Percentiles rank a stretch among this genome's conserved stretches.
Evolutionary conservation across 371 early-diverging fungal genomes (phyloP).

Genomic region (Umbelopsis sp.): DNA sequence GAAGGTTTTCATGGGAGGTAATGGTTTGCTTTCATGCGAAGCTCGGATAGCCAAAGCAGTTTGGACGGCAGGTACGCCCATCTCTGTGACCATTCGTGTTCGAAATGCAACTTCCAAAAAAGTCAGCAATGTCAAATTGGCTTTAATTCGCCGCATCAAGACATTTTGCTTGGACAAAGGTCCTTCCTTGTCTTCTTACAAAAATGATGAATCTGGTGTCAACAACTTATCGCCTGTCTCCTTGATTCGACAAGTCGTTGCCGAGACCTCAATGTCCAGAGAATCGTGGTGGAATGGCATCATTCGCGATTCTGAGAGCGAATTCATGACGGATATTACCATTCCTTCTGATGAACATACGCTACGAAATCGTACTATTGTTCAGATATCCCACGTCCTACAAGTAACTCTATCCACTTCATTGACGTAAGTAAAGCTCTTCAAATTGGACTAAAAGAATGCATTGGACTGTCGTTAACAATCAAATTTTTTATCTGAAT

Average conservation of each 20-base stretch:
- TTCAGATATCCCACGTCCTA: constrained; percentile 2
- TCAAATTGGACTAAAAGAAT: background rate
- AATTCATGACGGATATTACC: constrained; percentile 7
- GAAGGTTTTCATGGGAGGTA: constrained; percentile 10
- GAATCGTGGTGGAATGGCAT: constrained; percentile 10
- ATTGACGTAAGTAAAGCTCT: background rate
- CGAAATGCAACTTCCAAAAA: constrained; percentile 16
- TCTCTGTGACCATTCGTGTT: background rate
- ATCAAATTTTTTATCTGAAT: background rate
- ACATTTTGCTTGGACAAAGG: constrained; percentile 4
- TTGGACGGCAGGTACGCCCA: background rate
- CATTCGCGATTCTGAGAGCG: background rate
- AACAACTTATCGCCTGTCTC: constrained; percentile 11
- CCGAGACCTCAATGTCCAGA: background rate
- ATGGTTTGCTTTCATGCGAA: constrained; percentile 1
- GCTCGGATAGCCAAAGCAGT: constrained; percentile 7
- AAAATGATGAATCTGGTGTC: background rate
- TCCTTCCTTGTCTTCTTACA: background rate
- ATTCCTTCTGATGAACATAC: constrained; percentile 5
- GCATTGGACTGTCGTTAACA: background rate
- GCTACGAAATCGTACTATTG: constrained; percentile 1
- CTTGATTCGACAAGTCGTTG: constrained; percentile 5
- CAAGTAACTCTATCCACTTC: constrained; percentile 5
- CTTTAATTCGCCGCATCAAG: constrained; percentile 7
- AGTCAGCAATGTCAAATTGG: background rate